phyloP scores from a whole-genome alignment of 768 basidiomycete genomes.

The Boletus rufocinnamomeus region DNA sequence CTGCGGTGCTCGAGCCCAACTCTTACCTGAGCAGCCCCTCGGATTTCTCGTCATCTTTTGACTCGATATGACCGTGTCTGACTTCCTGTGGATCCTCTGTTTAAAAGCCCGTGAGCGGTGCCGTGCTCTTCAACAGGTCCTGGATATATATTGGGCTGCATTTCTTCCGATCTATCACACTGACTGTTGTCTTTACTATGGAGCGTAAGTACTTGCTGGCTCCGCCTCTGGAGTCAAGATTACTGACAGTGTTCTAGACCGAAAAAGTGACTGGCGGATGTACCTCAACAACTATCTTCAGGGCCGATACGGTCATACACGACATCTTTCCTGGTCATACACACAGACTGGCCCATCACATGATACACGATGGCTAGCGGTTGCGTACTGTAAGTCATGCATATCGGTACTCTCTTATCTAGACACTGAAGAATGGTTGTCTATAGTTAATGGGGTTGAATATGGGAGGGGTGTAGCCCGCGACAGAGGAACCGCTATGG shows the following conservation, averaged over 20 bases:
- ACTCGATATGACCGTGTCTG: slow-evolving; percentile 25
- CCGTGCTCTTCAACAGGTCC: slow-evolving; percentile 9
- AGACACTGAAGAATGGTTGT: slow-evolving; percentile 1
- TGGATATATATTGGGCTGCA: slow-evolving; percentile 5
- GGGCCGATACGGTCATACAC: slow-evolving; percentile 34
- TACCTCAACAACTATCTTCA: slow-evolving; percentile 35
- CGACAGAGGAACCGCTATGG: slow-evolving; percentile 34
- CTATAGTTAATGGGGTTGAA: slow-evolving; percentile 29
- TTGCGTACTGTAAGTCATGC: slow-evolving; percentile 29
- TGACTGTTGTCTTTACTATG: slow-evolving; percentile 10
- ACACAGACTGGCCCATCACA: slow-evolving; percentile 26
- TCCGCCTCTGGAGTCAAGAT: not conserved
- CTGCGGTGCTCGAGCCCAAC: slow-evolving; percentile 19
- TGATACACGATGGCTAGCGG: slow-evolving; percentile 25
- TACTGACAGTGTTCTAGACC: slow-evolving; percentile 18
- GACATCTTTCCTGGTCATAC: slow-evolving; percentile 25
- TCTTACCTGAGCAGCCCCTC: slow-evolving; percentile 10
- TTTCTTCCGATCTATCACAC: slow-evolving; percentile 4
- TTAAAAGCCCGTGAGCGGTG: slow-evolving; percentile 24
- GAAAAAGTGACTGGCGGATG: slow-evolving; percentile 31
- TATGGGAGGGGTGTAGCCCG: slow-evolving; percentile 30
- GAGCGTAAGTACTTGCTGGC: slow-evolving; percentile 15
- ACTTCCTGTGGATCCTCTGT: slow-evolving; percentile 27
- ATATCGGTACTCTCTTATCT: not conserved
- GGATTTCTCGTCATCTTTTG: slow-evolving; percentile 25